Base-by-base conservation (phyloP, 2,329 filamentous ascomycete species). In the Metarhizium anisopliae region DNA sequence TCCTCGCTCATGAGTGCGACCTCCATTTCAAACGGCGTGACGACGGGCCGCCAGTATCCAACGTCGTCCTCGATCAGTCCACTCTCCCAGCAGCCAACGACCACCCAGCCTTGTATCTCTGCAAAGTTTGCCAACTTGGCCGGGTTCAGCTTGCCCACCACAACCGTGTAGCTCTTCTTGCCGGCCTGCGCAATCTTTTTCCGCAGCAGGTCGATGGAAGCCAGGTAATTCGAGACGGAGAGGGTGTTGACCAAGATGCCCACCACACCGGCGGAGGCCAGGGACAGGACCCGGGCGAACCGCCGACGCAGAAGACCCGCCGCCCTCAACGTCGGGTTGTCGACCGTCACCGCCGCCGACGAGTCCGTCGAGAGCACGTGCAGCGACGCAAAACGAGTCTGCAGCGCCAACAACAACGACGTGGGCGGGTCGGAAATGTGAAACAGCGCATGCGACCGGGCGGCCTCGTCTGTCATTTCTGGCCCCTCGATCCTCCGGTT, bases 81-180 rank as follows among this genome's bases (percentile, higher is more conserved):
- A 69, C 92, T 96, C 73, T 99, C 94, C 94, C 94, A 99, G 72
- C 94, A 99, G 2, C 94, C 93, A 10, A 99, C 89, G 0, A 97
- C 91, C 0, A 97, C 91, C 94, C 94, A 99, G 16, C 91, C 93
- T 47, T 91, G 93, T 5, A 99, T 83, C 70, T 99, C 94, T 56
- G 87, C 84, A 72, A 99, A 99, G 71, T 99, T 99, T 51, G 94
- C 94, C 25, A 99, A 79, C 70, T 99, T 99, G 42, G 92, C 93
- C 0, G 92, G 86, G 66, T 97, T 99, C 30, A 99, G 78, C 70
- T 97, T 97, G 57, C 94, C 94, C 0, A 99, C 94, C 2, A 99
- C 94, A 51, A 99, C 90, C 2, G 93, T 90, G 70, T 99, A 99
- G 68, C 84, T 88, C 74, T 97, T 99, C 75, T 97, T 97, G 11